Conservation (phyloP, 2,329 filamentous ascomycete species). For the Sporothrix dimorphospora region DNA sequence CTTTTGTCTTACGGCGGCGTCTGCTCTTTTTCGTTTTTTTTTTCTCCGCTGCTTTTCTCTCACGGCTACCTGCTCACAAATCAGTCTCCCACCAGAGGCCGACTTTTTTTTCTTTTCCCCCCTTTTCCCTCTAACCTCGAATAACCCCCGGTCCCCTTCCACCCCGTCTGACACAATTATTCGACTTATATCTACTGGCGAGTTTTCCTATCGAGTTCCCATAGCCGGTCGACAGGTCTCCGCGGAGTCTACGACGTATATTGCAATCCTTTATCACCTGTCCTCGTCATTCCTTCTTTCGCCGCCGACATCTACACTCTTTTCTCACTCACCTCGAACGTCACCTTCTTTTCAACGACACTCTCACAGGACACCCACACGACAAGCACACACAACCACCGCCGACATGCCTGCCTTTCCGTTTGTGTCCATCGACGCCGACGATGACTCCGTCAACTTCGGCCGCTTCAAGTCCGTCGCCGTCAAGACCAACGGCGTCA, state of each 20-base stretch:
- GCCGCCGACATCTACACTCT: neutral
- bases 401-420: conserved; percentile 32
- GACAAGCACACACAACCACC: neutral
- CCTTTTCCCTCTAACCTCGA: neutral
- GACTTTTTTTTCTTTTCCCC: conserved; percentile 17
- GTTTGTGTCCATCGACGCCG: conserved; percentile 32
- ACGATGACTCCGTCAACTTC: conserved; percentile 28
- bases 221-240: neutral
- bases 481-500: neutral
- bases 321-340: neutral
- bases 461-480: conserved; percentile 17
- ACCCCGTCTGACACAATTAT: conserved; percentile 12
- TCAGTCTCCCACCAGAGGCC: conserved; percentile 30
- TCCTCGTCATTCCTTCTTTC: neutral
- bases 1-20: conserved; percentile 24
- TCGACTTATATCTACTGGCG: conserved; percentile 18
- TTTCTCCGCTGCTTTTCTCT: neutral
- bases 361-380: neutral
- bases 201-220: neutral
- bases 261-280: neutral
- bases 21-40: conserved; percentile 5
- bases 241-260: neutral
- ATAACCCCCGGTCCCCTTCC: neutral
- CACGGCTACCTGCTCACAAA: conserved; percentile 32
- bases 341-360: neutral